Base-by-base conservation (phyloP, 805 yeast genomes). In the Limtongia smithiae region DNA sequence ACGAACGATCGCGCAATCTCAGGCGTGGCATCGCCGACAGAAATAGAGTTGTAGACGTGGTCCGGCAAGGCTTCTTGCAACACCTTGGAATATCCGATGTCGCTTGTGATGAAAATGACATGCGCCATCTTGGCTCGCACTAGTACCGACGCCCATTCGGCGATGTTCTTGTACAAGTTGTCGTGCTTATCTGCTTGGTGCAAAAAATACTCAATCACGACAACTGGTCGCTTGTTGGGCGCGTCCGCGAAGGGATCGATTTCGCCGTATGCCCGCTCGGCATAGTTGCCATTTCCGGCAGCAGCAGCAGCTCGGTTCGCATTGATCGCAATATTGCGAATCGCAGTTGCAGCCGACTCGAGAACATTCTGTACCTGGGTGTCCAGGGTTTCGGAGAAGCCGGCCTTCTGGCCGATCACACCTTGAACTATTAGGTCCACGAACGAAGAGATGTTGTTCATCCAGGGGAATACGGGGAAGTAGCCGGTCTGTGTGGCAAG, bases 401-500 rank as follows among this genome's bases (percentile, higher is more conserved):
- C 96, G 2, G 95, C 84, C 63, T 89, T 90, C 64, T 89, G 97
- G 1, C 97, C 98, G 0, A 95, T 88, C 36, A 91, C 65, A 49
- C 97, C 91, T 63, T 88, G 95, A 17, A 85, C 84, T 46, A 82
- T 87, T 60, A 93, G 73, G 68, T 93, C 98, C 40, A 87, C 70
- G 51, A 89, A 81, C 50, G 81, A 79, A 0, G 95, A 80, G 11
- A 90, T 70, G 2, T 84, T 78, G 65, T 87, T 87, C 52, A 90
- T 70, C 96, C 97, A 91, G 20, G 96, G 85, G 65, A 93, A 93
- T 4, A 87, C 82, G 0, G 98, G 98, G 71, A 79, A 87, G 66
- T 93, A 93, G 0, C 98, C 98, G 22, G 89, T 62, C 64, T 86
- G 87, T 22, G 69, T 70, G 0, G 97, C 88, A 17, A 87, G 77